Conservation (phyloP, 2,329 filamentous ascomycete genomes). For the Pleurostoma richardsiae region DNA sequence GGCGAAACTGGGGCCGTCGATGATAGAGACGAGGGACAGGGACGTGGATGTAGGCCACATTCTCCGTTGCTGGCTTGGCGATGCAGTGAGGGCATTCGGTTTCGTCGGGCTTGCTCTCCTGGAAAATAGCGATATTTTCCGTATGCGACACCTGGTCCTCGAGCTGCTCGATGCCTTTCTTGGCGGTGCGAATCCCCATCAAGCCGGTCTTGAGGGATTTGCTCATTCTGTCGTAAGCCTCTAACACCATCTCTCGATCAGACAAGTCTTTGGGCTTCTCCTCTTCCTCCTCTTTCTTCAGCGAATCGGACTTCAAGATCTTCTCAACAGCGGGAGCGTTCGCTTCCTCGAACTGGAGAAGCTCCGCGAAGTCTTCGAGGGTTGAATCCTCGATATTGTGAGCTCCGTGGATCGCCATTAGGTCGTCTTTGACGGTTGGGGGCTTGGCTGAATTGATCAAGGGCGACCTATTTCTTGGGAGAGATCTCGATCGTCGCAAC, state of each 20-base stretch:
- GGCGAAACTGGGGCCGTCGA: constrained; percentile 34
- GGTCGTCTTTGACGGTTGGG: constrained; percentile 50
- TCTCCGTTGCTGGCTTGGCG: constrained; percentile 1
- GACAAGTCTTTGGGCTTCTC: constrained; percentile 10
- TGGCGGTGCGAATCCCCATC: constrained; percentile 47
- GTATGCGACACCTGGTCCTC: constrained; percentile 43
- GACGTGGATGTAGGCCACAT: constrained; percentile 32
- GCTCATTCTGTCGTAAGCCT: constrained; percentile 43
- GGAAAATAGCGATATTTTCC: constrained; percentile 12
- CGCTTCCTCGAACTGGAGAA: constrained; percentile 31
- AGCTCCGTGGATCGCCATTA: constrained; percentile 44
- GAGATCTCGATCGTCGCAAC: constrained; percentile 28
- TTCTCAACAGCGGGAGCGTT: constrained; percentile 5
- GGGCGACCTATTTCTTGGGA: constrained; percentile 37
- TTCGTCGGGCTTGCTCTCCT: neutral
- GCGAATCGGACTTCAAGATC: constrained; percentile 13
- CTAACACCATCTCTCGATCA: constrained; percentile 33
- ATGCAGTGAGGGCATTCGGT: constrained; percentile 2
- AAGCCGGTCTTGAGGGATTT: constrained; percentile 46
- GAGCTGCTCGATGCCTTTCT: constrained; percentile 53
- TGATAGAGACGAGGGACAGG: constrained; percentile 42
- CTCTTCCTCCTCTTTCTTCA: constrained; percentile 7
- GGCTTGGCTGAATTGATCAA: constrained; percentile 49
- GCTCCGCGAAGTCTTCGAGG: constrained; percentile 51
- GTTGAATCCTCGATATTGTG: constrained; percentile 56